Evolutionary conservation across 164 flowering plant species (phyloP).

Genomic region (Piper longum): DNA sequence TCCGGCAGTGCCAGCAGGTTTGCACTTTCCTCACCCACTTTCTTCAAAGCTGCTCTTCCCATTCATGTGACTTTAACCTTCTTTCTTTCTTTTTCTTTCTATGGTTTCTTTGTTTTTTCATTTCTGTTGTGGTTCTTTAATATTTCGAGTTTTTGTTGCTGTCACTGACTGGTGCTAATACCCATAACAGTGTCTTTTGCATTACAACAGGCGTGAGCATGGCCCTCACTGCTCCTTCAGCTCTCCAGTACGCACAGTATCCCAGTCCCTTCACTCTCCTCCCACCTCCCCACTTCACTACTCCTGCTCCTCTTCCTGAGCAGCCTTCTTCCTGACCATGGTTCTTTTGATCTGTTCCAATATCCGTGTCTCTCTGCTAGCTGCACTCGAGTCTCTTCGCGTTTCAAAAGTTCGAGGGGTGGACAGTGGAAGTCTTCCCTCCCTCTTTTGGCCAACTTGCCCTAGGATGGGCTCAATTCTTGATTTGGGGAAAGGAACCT

Average conservation of each 20-base stretch:
- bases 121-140: background rate
- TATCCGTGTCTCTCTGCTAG: constrained; percentile 8
- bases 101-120: background rate
- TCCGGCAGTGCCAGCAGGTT: constrained; percentile 64
- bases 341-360: constrained; percentile 20
- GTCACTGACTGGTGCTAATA: constrained; percentile 26
- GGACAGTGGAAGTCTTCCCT: background rate
- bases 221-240: constrained; percentile 22
- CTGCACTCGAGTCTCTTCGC: constrained; percentile 7
- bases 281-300: constrained; percentile 8
- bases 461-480: constrained; percentile 7
- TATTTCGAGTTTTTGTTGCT: background rate
- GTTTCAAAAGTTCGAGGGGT: background rate
- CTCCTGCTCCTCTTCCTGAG: constrained; percentile 13
- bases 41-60: background rate
- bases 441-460: background rate
- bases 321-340: constrained; percentile 84
- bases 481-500: constrained; percentile 4
- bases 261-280: constrained; percentile 47
- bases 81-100: background rate
- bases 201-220: constrained; percentile 87
- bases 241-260: constrained; percentile 34
- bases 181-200: constrained; percentile 85
- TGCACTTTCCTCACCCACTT: constrained; percentile 2
- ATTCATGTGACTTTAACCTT: background rate